Conservation (phyloP, 1,139 yeast genomes). For the Nakaseomyces uthaithaninus region DNA sequence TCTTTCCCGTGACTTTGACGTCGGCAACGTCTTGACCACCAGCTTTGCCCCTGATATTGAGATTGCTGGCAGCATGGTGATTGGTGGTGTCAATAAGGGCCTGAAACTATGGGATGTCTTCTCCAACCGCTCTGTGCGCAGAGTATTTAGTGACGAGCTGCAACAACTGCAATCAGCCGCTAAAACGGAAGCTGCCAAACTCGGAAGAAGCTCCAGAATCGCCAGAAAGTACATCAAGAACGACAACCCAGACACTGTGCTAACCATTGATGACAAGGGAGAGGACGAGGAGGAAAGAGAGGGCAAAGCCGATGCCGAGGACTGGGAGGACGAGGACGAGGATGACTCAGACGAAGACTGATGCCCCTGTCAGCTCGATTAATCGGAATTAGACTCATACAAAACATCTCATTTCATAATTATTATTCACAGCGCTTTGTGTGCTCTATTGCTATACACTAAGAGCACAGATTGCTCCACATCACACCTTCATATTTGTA, state of each 20-base stretch:
- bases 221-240: slow-evolving; percentile 56
- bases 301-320: slow-evolving; percentile 17
- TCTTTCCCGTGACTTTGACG: slow-evolving; percentile 83
- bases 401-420: too few species aligned
- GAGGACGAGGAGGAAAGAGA: slow-evolving; percentile 45
- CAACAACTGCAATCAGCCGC: slow-evolving; percentile 48
- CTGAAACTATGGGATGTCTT: slow-evolving; percentile 91
- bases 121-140: slow-evolving; percentile 71
- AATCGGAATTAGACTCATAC: too few species aligned
- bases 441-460: too few species aligned
- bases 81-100: slow-evolving; percentile 83
- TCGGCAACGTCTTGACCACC: slow-evolving; percentile 82
- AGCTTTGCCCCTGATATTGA: slow-evolving; percentile 84
- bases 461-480: too few species aligned
- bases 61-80: slow-evolving; percentile 71
- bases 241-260: slow-evolving; percentile 44
- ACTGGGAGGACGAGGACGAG: slow-evolving; percentile 4
- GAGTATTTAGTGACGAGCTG: slow-evolving; percentile 54
- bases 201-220: slow-evolving; percentile 61
- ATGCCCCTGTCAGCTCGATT: too few species aligned
- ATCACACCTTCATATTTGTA: too few species aligned
- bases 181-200: slow-evolving; percentile 44
- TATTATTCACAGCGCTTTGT: too few species aligned
- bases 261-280: slow-evolving; percentile 54
- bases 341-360: slow-evolving; percentile 6